Evolutionary conservation across 306 rosid species (phyloP), one percentile per base, ranked within the genome.

Genomic region (Castanospermum australe): DNA sequence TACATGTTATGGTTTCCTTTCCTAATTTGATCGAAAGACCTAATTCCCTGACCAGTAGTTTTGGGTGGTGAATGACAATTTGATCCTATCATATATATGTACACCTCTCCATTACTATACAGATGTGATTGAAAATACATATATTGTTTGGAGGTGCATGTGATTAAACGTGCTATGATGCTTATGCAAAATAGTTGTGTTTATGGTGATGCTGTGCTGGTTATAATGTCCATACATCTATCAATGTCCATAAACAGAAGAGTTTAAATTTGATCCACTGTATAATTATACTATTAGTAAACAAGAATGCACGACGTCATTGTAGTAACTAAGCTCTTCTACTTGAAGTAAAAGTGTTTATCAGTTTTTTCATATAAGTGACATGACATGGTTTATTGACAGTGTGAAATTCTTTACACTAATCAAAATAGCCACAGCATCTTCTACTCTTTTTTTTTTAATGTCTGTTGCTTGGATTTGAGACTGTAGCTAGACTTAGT

Each of bases 381-480:
- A 21, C 79, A 9, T 44, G 63, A 20, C 52, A 45, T 1, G 50
- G 50, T 48, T 62, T 38, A 56, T 41, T 72, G 38, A 62, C 17
- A 52, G 18, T 73, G 18, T 52, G 67, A 35, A 41, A 73, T 30
- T 18, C 25, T 79, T 25, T 24, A 22, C n/a, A n/a, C 7, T 75
- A 18, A 63, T 55, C 30, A 44, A 45, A 77, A 55, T 20, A 54
- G 11, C n/a, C 11, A 8, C 45, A 33, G 57, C 41, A 65, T 36
- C 61, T 47, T 77, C 8, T 18, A 38, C 33, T 44, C 25, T 5
- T 4, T 5, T 14, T 15, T 6, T 18, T 52, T 28, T 39, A 14
- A 20, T 62, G 81, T 35, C 17, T 64, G 63, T 66, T 77, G 79
- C 63, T 15, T 66, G 67, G 52, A 41, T 65, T 56, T 17, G 35